Base-by-base conservation (phyloP, 345 rosid species). In the Corchorus olitorius region DNA sequence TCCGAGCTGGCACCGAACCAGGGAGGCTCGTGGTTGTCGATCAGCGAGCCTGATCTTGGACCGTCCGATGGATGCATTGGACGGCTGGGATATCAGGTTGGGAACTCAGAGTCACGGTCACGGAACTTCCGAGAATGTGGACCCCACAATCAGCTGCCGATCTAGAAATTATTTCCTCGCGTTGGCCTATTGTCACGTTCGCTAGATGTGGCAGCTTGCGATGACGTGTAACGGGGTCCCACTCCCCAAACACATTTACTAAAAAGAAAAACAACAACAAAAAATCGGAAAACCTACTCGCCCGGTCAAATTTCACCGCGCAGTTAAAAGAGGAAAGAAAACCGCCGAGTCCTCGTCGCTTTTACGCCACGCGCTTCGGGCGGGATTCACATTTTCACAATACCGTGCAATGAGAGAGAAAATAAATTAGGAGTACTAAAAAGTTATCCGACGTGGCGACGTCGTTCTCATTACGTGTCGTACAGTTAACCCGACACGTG, bases 121-220 rank as follows among this genome's bases (percentile, higher is more conserved):
- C 92, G 91, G 95, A 88, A 86, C 92, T 86, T 84, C 93, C 91
- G 83, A 90, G 92, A 83, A 45, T n/a, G 86, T 74, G 87, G 93
- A 84, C 11, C 87, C 94, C 92, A 22, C 70, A 76, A 64, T 61
- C 82, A 81, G 88, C 88, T 83, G 83, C 88, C 90, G 84, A 80
- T 87, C 80, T 82, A 67, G 86, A 88, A 86, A 87, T 87, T 79
- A 85, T 80, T 85, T 86, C 73, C 81, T 83, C 82, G 54, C 81
- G 59, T 81, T 73, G 87, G 87, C 86, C 87, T 82, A 58, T 76
- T 81, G 79, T 88, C 90, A 80, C 87, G 87, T 85, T 89, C 86
- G 76, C 70, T 74, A 70, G 80, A 77, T 76, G 81, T 63, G 82
- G 89, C 84, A 81, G 79, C 82, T 86, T 41, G 12, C 64, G 88